Evolutionary conservation across 345 rosid species (phyloP).

Genomic region (Leavenworthia alabamica): DNA sequence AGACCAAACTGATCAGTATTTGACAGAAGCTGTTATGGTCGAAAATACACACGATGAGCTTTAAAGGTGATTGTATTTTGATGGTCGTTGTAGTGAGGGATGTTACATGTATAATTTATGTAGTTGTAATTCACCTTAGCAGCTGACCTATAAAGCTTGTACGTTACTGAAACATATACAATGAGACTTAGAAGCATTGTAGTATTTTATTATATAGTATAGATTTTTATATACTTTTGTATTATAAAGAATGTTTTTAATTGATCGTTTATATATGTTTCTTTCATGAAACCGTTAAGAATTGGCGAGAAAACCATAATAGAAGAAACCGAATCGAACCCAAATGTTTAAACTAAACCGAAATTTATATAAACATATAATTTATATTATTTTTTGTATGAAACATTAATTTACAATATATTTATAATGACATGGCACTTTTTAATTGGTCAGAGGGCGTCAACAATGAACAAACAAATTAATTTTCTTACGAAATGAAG

Average conservation of each 20-base stretch:
- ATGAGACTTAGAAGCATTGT: conserved; percentile 28
- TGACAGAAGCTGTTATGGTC: conserved; percentile 1
- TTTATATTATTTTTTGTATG: too few relatives aligned
- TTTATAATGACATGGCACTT: neutral
- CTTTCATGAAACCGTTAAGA: neutral
- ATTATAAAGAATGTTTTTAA: too few relatives aligned
- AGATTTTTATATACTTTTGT: too few relatives aligned
- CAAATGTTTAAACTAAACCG: neutral
- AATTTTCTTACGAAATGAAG: too few relatives aligned
- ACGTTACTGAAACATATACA: conserved; percentile 11
- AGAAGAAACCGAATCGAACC: neutral
- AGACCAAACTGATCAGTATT: neutral
- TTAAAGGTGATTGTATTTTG: conserved; percentile 8
- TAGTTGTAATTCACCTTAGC: conserved; percentile 20
- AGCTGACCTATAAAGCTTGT: conserved; percentile 17
- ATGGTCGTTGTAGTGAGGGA: conserved; percentile 19
- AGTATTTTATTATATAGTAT: conserved; percentile 4
- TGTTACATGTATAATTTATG: conserved; percentile 3
- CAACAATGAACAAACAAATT: neutral
- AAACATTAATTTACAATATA: too few relatives aligned
- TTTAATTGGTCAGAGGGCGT: neutral
- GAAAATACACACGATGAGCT: conserved; percentile 24
- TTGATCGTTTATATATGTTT: neutral
- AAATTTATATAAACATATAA: neutral
- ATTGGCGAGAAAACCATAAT: neutral